Evolutionary conservation across 2,329 filamentous ascomycete genomes (phyloP), one percentile per base, ranked within the genome.

Genomic region (Pseudogymnoascus sp.): DNA sequence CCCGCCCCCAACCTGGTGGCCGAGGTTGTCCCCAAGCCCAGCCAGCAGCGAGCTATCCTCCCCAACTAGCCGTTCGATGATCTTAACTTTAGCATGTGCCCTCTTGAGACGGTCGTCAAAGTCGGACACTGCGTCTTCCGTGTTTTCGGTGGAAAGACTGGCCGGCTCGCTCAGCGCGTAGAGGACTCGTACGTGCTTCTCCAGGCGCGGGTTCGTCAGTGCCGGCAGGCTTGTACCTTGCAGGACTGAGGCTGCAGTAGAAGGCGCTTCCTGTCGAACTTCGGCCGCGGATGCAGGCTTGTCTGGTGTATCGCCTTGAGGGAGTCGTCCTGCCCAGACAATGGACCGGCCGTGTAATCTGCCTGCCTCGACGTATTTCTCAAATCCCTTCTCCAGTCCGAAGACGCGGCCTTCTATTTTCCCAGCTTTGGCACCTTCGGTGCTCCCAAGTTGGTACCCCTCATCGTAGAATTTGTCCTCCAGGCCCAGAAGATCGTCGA

Each of bases 331-430:
- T 11, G 86, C 86, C 92, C 93, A 97, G n/a, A 97, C 80, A 22
- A 89, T 76, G 12, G 90, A 86, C 69, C 86, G 87, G 47, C 91
- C 90, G 68, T 93, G 87, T 33, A 97, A 75, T 62, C 82, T 81
- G 2, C 93, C 93, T 73, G 91, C 83, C 64, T 91, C 87, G 41
- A 89, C 72, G 70, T 95, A 97, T 75, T 96, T 97, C 69, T 96
- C 90, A 68, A 94, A 97, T 0, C 92, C 93, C 66, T 92, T 94
- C 72, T 95, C 89, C 41, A 97, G 84, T 0, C 93, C 94, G 71
- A 97, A 91, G 18, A 91, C 84, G 59, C 92, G 89, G 63, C 94
- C 94, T 79, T 99, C 94, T 65, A 90, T 85, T 62, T 87, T 86
- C 38, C 94, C 94, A 33, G 90, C 87, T 63, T 82, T 81, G 39